Percentiles rank a stretch among this genome's conserved stretches.
These are phyloP conservation scores for Penicillium hesseltinei DNA, from an alignment of 2,329 filamentous ascomycete genomes.

Conservation along the genomic window DNA sequence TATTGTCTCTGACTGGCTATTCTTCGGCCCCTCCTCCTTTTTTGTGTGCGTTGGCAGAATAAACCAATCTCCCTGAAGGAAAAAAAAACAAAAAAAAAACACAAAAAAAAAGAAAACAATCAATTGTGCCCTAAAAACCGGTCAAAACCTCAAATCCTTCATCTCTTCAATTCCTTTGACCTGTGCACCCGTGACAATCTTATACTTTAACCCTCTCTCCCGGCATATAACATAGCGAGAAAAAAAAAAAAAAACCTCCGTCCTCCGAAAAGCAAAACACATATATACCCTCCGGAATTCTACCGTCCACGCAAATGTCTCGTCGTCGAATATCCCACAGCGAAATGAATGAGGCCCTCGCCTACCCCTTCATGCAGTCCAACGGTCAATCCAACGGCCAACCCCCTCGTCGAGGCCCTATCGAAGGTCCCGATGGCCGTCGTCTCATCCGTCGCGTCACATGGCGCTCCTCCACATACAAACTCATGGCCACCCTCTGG, in stretches of 20 bases:
- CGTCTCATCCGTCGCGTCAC: constrained; percentile 42
- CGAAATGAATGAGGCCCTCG: constrained; percentile 37
- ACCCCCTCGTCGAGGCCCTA: constrained; percentile 36
- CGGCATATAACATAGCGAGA: constrained; percentile 13
- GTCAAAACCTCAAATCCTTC: not conserved
- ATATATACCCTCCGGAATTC: constrained; percentile 6
- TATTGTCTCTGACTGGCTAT: constrained; percentile 18
- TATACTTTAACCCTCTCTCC: not conserved
- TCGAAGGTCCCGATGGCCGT: constrained; percentile 42
- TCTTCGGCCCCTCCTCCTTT: constrained; percentile 12
- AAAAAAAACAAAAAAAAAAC: constrained; percentile 13
- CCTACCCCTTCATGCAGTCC: constrained; percentile 34
- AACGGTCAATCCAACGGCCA: constrained; percentile 20
- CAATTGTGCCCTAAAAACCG: not conserved
- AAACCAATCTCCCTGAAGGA: not conserved
- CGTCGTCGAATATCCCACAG: constrained; percentile 39
- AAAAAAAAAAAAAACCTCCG: not conserved
- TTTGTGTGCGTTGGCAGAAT: constrained; percentile 16
- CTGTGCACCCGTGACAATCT: not conserved
- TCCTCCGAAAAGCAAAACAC: not conserved
- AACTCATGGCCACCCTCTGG: constrained; percentile 42
- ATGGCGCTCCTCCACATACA: constrained; percentile 45
- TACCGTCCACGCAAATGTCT: constrained; percentile 27
- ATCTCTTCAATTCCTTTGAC: not conserved
- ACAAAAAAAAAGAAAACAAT: not conserved